Evolutionary conservation across 352 stramenopile species (phyloP).

Genomic region (Phytophthora crassamura): DNA sequence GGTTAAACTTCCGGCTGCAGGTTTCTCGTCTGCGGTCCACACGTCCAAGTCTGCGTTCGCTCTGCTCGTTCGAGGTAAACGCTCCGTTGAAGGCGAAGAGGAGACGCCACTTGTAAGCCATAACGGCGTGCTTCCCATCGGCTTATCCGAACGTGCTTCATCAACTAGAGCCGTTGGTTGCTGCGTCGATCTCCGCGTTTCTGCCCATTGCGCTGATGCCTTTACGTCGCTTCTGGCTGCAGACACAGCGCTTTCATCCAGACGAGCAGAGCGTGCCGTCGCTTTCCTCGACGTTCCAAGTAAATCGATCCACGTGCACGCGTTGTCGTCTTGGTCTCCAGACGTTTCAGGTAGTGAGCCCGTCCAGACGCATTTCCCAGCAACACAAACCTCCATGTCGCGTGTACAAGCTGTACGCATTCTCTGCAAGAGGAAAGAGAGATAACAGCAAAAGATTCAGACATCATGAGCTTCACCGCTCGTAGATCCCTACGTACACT

Average conservation of each 20-base stretch:
- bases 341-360: constrained; percentile 79
- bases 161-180: constrained; percentile 2
- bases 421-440: constrained; percentile 27
- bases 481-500: constrained; percentile 44
- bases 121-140: constrained; percentile 21
- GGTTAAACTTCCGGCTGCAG: constrained; percentile 10
- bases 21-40: constrained; percentile 29
- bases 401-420: constrained; percentile 54
- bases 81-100: constrained; percentile 10
- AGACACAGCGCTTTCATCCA: constrained; percentile 6
- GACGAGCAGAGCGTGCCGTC: constrained; percentile 32
- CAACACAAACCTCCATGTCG: constrained; percentile 76
- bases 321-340: constrained; percentile 68
- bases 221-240: constrained; percentile 5
- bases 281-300: constrained; percentile 39
- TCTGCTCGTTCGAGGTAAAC: constrained; percentile 11
- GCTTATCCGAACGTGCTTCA: constrained; percentile 5
- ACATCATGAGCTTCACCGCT: not conserved
- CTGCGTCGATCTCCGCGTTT: constrained; percentile 3
- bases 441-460: constrained; percentile 3
- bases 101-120: constrained; percentile 17
- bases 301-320: constrained; percentile 77
- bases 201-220: not conserved
- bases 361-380: constrained; percentile 74
- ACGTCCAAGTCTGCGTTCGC: constrained; percentile 6